Conservation (phyloP, 2,329 filamentous ascomycete species). For the Venturia carpophila region DNA sequence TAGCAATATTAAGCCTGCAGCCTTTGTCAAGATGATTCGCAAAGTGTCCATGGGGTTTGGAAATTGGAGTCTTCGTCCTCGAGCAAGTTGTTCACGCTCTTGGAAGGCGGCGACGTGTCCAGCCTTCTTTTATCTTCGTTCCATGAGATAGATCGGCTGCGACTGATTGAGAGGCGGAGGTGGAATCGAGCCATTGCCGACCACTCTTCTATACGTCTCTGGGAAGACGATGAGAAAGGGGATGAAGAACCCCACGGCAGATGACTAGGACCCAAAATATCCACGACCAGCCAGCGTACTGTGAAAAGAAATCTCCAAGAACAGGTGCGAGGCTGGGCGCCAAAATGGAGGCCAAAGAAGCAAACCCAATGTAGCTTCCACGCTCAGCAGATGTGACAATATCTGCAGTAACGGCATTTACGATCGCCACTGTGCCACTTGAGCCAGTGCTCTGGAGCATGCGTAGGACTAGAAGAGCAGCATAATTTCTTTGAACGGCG, state of each 20-base stretch:
- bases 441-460: no score
- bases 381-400: no score
- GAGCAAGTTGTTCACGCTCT: conserved; percentile 24
- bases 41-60: conserved; percentile 40
- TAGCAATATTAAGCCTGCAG: conserved; percentile 32
- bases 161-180: conserved; percentile 17
- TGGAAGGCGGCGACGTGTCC: conserved; percentile 14
- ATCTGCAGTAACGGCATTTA: no score
- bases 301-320: conserved; percentile 22
- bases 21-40: conserved; percentile 34
- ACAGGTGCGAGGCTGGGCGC: no score
- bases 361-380: no score
- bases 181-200: conserved; percentile 22
- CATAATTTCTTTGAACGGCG: no score
- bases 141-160: not conserved
- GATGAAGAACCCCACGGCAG: conserved; percentile 24
- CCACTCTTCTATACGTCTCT: conserved; percentile 31
- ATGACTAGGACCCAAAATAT: conserved; percentile 34
- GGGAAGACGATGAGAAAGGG: conserved; percentile 34
- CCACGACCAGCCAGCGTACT: conserved; percentile 32
- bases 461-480: no score
- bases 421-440: no score
- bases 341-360: no score
- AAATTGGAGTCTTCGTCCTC: conserved; percentile 30
- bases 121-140: conserved; percentile 16